Evolutionary conservation across 1,284 basidiomycete genomes (phyloP), one percentile per base, ranked within the genome.

Genomic region (Leccinum solheimii): DNA sequence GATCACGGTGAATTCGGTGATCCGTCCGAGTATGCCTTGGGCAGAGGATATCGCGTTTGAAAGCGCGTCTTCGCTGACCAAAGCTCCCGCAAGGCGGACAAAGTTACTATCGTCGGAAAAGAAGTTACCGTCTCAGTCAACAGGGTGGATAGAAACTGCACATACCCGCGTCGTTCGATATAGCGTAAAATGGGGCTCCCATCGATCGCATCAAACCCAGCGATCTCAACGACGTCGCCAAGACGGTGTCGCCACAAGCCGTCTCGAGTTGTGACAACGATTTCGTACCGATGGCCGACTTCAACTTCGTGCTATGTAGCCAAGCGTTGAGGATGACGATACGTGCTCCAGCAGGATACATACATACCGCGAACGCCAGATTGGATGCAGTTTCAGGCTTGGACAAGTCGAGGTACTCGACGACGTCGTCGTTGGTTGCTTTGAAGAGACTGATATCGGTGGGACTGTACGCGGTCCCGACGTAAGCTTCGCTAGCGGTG

Each of bases 211-310:
- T 66, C 62, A 50, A 71, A 68, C 3, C 68, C 71, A 9, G 54
- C 56, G 19, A 72, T 40, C 49, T 67, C 61, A 3, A 69, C 36
- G 38, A 73, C 57, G 43, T 71, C 69, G 0, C 69, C 68, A 2
- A 71, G 57, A 8, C 68, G 69, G 14, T 73, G 67, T 13, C 68
- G 68, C 69, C 69, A 72, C 50, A 70, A 45, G 4, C 67, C 71
- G 19, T 70, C 66, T 16, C 69, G 65, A 4, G 66, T 52, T 0
- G 67, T 69, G 26, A 72, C 51, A 3, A 71, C 52, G 43, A 69
- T 50, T 27, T 72, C 69, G 34, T 72, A 72, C 32, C 62, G 55
- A 16, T 16, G 45, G 21, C 67, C 68, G 13, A 55, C 21, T 51
- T 64, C 19, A 14, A 71, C 58, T 40, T 70, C 60, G 36, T 66